Conservation (phyloP, 2,329 filamentous ascomycete species). For the Pestalotiopsis sp. region DNA sequence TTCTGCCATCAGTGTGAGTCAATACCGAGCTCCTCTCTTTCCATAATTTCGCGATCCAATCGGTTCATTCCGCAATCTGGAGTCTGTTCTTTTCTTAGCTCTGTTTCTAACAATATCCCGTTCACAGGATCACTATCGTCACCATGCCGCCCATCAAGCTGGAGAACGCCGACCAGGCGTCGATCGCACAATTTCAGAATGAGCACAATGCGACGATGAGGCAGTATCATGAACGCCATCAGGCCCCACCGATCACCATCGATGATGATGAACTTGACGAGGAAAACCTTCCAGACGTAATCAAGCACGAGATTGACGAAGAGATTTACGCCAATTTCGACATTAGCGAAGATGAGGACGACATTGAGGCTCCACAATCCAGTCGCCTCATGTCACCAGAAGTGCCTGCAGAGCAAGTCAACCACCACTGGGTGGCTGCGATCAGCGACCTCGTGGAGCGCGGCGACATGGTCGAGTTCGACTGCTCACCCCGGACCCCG, state of each 20-base stretch:
- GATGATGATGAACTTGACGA: not conserved
- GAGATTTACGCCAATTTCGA: not conserved
- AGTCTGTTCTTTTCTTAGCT: no score
- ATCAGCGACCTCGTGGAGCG: not conserved
- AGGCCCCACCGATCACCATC: not conserved
- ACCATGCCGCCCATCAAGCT: not conserved
- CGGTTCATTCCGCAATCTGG: no score
- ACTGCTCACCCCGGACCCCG: not conserved
- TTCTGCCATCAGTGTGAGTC: no score
- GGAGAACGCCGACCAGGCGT: not conserved
- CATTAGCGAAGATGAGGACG: not conserved
- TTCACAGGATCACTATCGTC: not conserved
- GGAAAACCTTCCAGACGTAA: not conserved
- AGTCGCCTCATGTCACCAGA: not conserved
- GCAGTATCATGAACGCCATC: not conserved
- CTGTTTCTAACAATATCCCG: not conserved
- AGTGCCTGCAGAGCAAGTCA: not conserved
- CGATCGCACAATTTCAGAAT: not conserved
- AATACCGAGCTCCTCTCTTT: no score
- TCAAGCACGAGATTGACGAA: not conserved
- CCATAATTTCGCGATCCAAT: no score
- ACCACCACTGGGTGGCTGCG: not conserved
- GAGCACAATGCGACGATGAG: not conserved
- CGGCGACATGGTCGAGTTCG: conserved; percentile 6
- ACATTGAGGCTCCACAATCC: not conserved